Percentiles rank a stretch among this genome's conserved stretches.
Conservation (phyloP, 139 green algal genomes). For the Zygnema circumcarinatum region DNA sequence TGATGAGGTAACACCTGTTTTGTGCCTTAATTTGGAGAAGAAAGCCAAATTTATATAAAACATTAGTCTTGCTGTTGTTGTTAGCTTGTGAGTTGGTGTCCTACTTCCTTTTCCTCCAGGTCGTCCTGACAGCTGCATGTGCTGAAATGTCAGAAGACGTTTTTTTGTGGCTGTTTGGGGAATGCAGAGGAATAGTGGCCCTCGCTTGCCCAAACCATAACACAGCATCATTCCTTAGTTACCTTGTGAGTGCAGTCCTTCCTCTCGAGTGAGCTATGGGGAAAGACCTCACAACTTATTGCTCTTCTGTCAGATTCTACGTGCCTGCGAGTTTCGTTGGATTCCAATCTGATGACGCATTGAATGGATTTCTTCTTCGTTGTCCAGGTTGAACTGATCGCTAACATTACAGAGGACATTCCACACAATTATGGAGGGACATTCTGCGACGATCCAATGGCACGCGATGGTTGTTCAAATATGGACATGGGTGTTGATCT, state of each 20-base stretch:
- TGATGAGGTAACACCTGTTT: conserved; percentile 4
- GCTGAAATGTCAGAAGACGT: not conserved
- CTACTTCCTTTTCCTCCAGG: not conserved
- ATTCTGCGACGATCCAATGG: not conserved
- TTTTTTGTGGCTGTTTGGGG: not conserved
- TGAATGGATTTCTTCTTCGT: too few relatives aligned
- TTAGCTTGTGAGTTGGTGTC: not conserved
- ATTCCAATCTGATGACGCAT: too few relatives aligned
- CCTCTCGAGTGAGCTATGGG: not conserved
- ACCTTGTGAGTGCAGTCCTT: not conserved
- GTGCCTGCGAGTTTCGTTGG: too few relatives aligned
- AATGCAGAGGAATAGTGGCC: conserved; percentile 13
- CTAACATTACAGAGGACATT: not conserved
- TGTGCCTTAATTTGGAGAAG: not conserved
- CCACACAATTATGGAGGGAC: too few relatives aligned
- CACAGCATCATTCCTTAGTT: not conserved
- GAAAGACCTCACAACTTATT: too few relatives aligned
- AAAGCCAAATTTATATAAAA: not conserved
- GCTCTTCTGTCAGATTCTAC: too few relatives aligned
- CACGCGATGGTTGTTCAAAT: not conserved
- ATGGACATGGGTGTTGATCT: not conserved
- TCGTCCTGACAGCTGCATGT: not conserved
- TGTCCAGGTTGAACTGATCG: not conserved
- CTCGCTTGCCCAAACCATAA: conserved; percentile 15
- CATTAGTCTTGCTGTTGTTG: not conserved